Conservation (phyloP, 148 eudicot genomes). For the Pharnaceum exiguum region DNA sequence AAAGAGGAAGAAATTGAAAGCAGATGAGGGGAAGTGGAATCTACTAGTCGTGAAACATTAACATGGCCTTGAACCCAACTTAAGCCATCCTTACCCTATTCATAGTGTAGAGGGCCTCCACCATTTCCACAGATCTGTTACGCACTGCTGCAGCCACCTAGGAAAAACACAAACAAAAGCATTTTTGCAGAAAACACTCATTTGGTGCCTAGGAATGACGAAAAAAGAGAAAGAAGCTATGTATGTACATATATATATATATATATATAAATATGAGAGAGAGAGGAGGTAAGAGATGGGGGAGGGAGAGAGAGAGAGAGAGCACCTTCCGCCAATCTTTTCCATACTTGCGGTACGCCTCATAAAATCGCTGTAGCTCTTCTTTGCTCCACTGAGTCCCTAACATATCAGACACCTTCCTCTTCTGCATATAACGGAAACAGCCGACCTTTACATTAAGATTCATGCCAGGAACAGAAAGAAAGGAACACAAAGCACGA, state of each 20-base stretch:
- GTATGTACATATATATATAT: not conserved
- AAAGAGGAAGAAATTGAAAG: not conserved
- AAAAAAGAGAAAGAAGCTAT: not conserved
- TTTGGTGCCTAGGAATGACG: not conserved
- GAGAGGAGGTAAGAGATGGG: not conserved
- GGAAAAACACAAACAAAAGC: slow-evolving; percentile 16
- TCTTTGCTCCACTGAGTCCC: slow-evolving; percentile 88
- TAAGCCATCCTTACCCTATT: slow-evolving; percentile 63
- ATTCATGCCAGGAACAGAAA: too few relatives aligned
- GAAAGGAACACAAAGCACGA: too few relatives aligned
- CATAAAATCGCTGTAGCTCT: slow-evolving; percentile 88
- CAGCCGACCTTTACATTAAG: too few relatives aligned
- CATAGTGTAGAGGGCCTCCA: slow-evolving; percentile 95
- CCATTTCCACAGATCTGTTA: slow-evolving; percentile 77
- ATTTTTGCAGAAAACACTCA: not conserved
- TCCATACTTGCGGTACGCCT: slow-evolving; percentile 89
- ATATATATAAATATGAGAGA: not conserved
- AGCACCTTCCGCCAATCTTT: slow-evolving; percentile 96
- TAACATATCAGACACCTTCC: slow-evolving; percentile 86
- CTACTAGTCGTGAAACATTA: not conserved
- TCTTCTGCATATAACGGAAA: slow-evolving; percentile 49
- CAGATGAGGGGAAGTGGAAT: too few relatives aligned
- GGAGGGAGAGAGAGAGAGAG: not conserved
- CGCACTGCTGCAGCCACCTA: slow-evolving; percentile 79
- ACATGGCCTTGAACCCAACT: not conserved